A percentile compares a stretch with the other conserved stretches of the same genome.
phyloP scores from a whole-genome alignment of 305 asterid genomes.

The Fraxinus platypoda region DNA sequence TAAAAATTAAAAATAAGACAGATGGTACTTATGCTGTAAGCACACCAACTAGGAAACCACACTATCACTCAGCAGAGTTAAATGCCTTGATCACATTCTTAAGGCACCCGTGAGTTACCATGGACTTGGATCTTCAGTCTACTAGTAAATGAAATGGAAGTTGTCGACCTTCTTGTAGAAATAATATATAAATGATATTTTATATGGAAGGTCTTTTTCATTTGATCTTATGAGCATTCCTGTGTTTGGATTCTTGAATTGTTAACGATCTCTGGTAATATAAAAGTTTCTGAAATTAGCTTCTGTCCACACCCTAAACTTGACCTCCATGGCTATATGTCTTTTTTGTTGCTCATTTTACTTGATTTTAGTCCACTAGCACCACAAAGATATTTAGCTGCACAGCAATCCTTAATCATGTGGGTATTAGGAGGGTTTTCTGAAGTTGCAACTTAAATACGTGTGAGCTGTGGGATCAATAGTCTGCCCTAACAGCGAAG shows the following conservation, averaged over 20 bases:
- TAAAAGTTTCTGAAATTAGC: neutral
- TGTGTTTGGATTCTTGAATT: neutral
- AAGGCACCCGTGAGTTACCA: neutral
- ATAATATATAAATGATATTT: neutral
- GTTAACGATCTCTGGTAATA: neutral
- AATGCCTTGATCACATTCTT: neutral
- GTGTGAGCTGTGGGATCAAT: neutral
- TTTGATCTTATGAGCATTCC: neutral
- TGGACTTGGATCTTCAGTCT: neutral
- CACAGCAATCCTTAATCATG: neutral
- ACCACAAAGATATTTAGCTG: neutral
- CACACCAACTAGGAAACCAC: neutral
- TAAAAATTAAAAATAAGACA: neutral
- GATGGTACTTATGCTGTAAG: neutral
- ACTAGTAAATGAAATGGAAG: neutral
- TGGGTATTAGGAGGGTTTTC: neutral
- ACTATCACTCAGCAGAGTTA: neutral
- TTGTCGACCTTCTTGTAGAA: neutral
- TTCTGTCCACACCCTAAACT: neutral
- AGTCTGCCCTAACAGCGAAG: neutral
- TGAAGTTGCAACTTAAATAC: neutral
- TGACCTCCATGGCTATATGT: neutral
- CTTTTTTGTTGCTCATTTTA: neutral
- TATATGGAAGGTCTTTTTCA: neutral
- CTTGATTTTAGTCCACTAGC: neutral